Conservation (phyloP, 208 protist genomes). For the Perkinsela sp. region DNA sequence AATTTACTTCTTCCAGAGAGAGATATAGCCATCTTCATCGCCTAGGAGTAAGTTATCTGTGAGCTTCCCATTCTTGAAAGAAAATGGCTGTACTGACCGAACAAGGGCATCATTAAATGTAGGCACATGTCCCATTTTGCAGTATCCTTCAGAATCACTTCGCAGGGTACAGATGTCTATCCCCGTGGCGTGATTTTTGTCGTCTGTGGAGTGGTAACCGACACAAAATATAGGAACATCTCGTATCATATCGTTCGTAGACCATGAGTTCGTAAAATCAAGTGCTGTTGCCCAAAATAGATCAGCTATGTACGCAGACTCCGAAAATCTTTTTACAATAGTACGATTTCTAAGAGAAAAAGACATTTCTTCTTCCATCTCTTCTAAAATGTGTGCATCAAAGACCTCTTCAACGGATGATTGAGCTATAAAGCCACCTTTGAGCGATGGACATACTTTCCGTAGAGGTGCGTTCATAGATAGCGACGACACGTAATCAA, state of each 20-base stretch:
- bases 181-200: neutral
- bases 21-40: too few species aligned
- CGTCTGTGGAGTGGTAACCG: neutral
- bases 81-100: neutral
- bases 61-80: too few species aligned
- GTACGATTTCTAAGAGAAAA: too few species aligned
- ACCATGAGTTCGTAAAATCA: neutral
- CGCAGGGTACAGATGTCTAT: neutral
- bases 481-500: neutral
- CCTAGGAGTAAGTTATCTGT: too few species aligned
- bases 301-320: neutral
- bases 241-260: neutral
- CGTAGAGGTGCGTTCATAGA: neutral
- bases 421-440: neutral
- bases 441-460: neutral
- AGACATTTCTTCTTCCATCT: neutral
- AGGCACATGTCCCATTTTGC: neutral
- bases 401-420: neutral
- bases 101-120: neutral
- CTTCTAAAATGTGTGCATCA: neutral
- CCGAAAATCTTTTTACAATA: conserved; percentile 1
- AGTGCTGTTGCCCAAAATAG: neutral
- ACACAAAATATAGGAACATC: neutral
- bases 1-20: too few species aligned
- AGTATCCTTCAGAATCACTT: neutral